These are phyloP conservation scores for Chlamydomonas sp. DNA, from an alignment of 139 green algal species.

Conservation along the genomic window DNA sequence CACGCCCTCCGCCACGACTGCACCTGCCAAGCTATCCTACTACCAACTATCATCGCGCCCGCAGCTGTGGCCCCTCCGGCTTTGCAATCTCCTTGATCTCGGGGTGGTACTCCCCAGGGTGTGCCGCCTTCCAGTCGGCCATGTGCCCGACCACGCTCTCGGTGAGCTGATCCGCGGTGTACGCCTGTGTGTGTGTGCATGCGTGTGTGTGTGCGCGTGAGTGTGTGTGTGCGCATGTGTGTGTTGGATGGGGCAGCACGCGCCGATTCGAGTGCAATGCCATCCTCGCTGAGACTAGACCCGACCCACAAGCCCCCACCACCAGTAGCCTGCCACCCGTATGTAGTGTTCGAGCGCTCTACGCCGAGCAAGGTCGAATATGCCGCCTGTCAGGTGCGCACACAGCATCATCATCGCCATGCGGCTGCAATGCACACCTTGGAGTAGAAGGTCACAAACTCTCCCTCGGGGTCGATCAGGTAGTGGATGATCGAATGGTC, in stretches of 20 bases:
- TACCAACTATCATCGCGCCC: too few species aligned
- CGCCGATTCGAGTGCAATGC: neutral
- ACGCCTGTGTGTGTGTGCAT: too few species aligned
- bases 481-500: constrained; percentile 99
- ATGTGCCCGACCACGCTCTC: constrained; percentile 26
- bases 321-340: too few species aligned
- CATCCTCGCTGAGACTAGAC: neutral
- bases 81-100: neutral
- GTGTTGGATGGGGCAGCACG: neutral
- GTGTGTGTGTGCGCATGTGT: too few species aligned
- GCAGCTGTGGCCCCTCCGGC: too few species aligned
- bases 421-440: constrained; percentile 54
- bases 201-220: too few species aligned
- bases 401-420: constrained; percentile 11
- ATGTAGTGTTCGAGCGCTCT: too few species aligned
- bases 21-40: too few species aligned
- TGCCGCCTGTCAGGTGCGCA: neutral
- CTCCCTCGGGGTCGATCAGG: constrained; percentile 75
- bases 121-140: constrained; percentile 17
- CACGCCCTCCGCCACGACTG: too few species aligned
- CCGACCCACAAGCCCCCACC: too few species aligned
- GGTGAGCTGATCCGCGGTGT: constrained; percentile 41
- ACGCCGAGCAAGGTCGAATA: neutral
- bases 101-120: constrained; percentile 15
- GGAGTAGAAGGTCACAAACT: constrained; percentile 89